Evolutionary conservation across 2,329 filamentous ascomycete species (phyloP), one percentile per base, ranked within the genome.

Genomic region (Fusarium lateritium): DNA sequence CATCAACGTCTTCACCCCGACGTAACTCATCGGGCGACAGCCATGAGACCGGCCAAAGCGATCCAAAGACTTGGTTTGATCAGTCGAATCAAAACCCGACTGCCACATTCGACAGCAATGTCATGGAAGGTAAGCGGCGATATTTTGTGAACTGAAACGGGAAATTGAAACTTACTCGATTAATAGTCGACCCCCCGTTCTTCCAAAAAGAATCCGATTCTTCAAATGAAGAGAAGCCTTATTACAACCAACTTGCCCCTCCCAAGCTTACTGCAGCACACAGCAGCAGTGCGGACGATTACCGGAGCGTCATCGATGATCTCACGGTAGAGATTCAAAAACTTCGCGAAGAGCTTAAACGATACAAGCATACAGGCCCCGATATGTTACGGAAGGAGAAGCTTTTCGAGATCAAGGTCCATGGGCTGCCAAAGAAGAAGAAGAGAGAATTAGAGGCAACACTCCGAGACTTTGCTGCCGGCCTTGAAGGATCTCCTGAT

Each of bases 231-330:
- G 84, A 83, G 2, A 73, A 75, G 31, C 66, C 69, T 2, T 75
- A 60, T 4, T 74, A 67, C 68, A 62, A 69, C 67, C 62, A 63
- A 33, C 72, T 64, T 19, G 71, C 40, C 4, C 76, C 71, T 0
- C 69, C 79, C 0, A 78, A 77, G 9, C 78, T 79, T 6, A 73
- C 75, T 0, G 60, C 76, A 38, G 80, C 80, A 4, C 86, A 79
- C 21, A 87, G 80, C 74, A 92, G 88, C 75, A 91, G 89, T 51
- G 89, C 87, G 28, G 92, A 92, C 58, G 93, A 94, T 57, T 94
- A 89, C 63, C 86, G 93, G 46, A 91, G 91, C 69, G 92, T 97
- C 17, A 97, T 97, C 47, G 93, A 97, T 73, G 94, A 97, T 76
- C 79, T 97, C 61, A 97, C 93, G 0, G 83, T 97, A 26, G 91